Conservation (phyloP, 495 filamentous ascomycete species). For the Niebla homalea region DNA sequence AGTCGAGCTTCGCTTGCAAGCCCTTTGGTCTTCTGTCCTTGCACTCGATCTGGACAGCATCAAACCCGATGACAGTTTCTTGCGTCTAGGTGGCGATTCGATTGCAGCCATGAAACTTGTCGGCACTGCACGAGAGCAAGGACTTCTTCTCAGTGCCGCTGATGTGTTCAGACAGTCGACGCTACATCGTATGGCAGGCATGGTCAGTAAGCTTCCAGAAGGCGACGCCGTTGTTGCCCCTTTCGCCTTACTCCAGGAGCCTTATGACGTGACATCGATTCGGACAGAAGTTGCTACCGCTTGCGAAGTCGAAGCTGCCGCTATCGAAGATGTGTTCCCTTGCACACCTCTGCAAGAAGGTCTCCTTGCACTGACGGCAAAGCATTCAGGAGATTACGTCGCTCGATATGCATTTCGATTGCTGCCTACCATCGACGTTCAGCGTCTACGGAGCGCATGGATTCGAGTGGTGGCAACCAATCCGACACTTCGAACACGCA, state of each 20-base stretch:
- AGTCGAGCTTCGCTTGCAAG: slow-evolving; percentile 11
- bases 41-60: slow-evolving; percentile 21
- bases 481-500: neutral
- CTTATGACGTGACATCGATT: too few relatives aligned
- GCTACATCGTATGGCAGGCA: neutral
- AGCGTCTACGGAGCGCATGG: neutral
- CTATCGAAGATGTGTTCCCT: slow-evolving; percentile 24
- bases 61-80: slow-evolving; percentile 36
- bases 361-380: slow-evolving; percentile 12
- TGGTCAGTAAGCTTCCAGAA: neutral
- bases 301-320: too few relatives aligned
- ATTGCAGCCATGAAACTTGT: slow-evolving; percentile 43
- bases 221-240: too few relatives aligned
- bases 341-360: slow-evolving; percentile 17
- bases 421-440: neutral
- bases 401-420: neutral
- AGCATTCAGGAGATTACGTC: neutral
- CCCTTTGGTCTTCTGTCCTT: slow-evolving; percentile 24
- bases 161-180: slow-evolving; percentile 32
- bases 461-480: neutral
- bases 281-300: too few relatives aligned
- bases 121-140: slow-evolving; percentile 22
- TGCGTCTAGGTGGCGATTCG: slow-evolving; percentile 43
- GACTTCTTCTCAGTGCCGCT: slow-evolving; percentile 27
- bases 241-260: too few relatives aligned